Evolutionary conservation across 2,329 filamentous ascomycete species (phyloP).

Genomic region (Scedosporium minutisporum): DNA sequence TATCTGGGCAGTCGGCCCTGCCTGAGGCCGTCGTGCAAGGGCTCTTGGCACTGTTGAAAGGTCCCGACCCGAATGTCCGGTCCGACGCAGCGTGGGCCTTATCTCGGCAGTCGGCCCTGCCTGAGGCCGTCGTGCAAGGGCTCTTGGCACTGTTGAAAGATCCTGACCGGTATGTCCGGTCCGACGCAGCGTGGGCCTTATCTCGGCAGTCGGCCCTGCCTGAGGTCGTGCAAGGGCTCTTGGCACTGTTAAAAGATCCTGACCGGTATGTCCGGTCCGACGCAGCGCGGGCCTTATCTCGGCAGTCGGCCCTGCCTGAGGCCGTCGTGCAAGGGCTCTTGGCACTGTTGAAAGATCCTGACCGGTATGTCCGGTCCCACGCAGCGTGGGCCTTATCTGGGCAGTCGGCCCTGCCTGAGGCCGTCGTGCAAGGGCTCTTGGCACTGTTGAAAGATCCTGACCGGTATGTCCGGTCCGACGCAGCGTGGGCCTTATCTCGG

Average conservation of each 20-base stretch:
- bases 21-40: slow-evolving; percentile 6
- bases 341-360: neutral
- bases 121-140: neutral
- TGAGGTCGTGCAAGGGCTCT: neutral
- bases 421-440: neutral
- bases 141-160: neutral
- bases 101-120: neutral
- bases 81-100: neutral
- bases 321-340: neutral
- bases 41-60: neutral
- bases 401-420: neutral
- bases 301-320: neutral
- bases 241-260: neutral
- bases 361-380: neutral
- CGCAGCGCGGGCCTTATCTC: neutral
- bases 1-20: neutral
- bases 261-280: neutral
- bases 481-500: neutral
- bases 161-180: neutral
- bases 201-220: neutral
- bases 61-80: neutral
- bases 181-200: neutral
- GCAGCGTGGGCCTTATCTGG: neutral
- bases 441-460: neutral
- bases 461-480: neutral